phyloP scores from a whole-genome alignment of 2,329 filamentous ascomycete species.

The Diplocarpon mali region DNA sequence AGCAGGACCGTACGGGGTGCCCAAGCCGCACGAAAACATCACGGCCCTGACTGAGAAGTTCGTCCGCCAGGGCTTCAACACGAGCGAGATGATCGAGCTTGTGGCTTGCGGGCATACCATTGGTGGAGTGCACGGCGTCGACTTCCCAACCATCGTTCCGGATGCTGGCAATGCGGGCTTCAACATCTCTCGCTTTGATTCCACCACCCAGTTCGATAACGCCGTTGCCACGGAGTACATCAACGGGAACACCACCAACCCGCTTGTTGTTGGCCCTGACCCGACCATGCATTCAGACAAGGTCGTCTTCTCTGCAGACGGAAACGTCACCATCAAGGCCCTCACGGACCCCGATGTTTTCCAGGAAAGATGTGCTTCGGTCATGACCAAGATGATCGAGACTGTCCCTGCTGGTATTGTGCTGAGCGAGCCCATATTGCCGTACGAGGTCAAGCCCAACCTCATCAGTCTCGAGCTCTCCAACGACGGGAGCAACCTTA shows the following conservation, averaged over 20 bases:
- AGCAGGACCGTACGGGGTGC: constrained; percentile 39
- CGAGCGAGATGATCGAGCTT: constrained; percentile 42
- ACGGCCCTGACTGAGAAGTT: constrained; percentile 42
- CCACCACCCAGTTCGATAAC: background rate
- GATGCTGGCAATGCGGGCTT: background rate
- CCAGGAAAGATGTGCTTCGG: background rate
- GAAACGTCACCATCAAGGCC: background rate
- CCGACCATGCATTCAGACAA: background rate
- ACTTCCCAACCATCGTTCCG: constrained; percentile 7
- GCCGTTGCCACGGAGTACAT: background rate
- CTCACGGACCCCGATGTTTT: background rate
- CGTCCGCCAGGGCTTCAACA: constrained; percentile 41
- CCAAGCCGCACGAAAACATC: constrained; percentile 42
- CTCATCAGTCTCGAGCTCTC: background rate
- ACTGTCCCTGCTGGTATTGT: background rate
- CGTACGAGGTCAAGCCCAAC: background rate
- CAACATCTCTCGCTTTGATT: background rate
- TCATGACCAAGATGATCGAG: background rate
- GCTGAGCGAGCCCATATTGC: background rate
- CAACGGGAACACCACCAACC: background rate
- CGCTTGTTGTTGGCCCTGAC: background rate
- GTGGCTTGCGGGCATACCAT: constrained; percentile 11
- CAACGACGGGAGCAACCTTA: background rate
- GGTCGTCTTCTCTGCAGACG: background rate
- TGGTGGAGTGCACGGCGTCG: constrained; percentile 5